Evolutionary conservation across 176 grass and related monocot genomes (phyloP), one percentile per base, ranked within the genome.

Genomic region (Aegilops umbellulata): DNA sequence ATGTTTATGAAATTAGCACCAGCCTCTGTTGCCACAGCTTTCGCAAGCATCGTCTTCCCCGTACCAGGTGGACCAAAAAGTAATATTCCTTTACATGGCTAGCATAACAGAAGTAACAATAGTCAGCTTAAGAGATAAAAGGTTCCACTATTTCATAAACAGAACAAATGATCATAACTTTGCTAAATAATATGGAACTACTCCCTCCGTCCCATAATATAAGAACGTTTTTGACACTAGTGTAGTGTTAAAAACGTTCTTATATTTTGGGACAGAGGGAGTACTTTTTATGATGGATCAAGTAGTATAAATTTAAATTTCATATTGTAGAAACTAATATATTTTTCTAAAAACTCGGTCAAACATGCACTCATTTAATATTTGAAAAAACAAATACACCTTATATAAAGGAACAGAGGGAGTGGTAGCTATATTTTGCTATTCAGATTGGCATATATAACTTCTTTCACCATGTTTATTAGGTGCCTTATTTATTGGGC

Each of bases 11-110:
- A 98, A 74, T 98, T 98, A 26, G 96, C 96, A 86, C 96, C 96
- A 76, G 96, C 96, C 79, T 98, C 96, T 55, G 96, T 98, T 70
- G 93, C 96, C 77, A 98, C 96, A 88, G 96, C 92, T 82, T 98
- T 98, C 31, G 96, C 93, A 88, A 98, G 96, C 96, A 98, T 98
- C 4, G 96, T 98, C 86, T 98, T 98, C n/a, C 96, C 96, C 12
- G 92, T 98, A 53, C 96, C 96, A 88, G 96, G 96, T 11, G 96
- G 96, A 74, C 96, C 96, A 88, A 98, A 98, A 46, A 98, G 96
- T 58, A 98, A 80, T 90, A 98, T 98, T 51, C 96, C 96, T 84
- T 98, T 98, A 51, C 96, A 98, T 74, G 96, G 96, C 96, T 98
- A 64, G 35, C 13, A 5, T 23, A 68, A 14, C 57, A 60, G 34